Conservation (phyloP, 83 land plant species). For the Diphasiastrum complanatum region DNA sequence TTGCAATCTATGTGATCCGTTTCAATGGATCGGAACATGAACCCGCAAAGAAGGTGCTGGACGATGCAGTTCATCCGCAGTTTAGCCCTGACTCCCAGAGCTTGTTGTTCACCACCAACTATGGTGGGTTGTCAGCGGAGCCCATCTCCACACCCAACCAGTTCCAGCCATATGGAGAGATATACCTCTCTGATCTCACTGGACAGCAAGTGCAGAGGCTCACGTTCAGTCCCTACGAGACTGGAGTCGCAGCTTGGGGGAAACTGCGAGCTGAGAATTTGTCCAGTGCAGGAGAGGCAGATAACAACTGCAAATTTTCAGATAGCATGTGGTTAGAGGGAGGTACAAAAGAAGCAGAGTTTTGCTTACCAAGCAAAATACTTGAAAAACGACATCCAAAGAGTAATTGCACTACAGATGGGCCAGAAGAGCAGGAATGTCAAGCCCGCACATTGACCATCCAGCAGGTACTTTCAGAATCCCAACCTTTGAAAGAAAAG, state of each 20-base stretch:
- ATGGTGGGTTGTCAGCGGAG: constrained; percentile 30
- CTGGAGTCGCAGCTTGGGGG: constrained; percentile 33
- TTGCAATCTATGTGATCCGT: constrained; percentile 22
- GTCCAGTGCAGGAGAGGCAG: too few species aligned
- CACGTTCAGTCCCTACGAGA: constrained; percentile 25
- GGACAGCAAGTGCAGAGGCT: constrained; percentile 17
- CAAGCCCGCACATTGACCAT: too few species aligned
- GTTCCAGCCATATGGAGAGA: constrained; percentile 33
- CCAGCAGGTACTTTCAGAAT: too few species aligned
- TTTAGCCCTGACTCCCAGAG: constrained; percentile 33
- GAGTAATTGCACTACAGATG: too few species aligned
- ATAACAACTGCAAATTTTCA: too few species aligned
- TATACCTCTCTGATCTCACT: constrained; percentile 23
- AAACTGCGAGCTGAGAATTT: too few species aligned
- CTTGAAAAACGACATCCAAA: too few species aligned
- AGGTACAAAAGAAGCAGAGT: too few species aligned
- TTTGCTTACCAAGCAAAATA: too few species aligned
- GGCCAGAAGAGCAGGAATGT: too few species aligned
- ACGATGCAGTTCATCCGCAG: constrained; percentile 15
- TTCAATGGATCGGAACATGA: constrained; percentile 27
- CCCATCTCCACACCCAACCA: constrained; percentile 30
- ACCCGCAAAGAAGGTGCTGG: constrained; percentile 19
- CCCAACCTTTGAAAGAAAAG: too few species aligned
- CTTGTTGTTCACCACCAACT: constrained; percentile 22
- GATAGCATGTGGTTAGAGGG: too few species aligned